Evolutionary conservation across 257 asterid genomes (phyloP).

Genomic region (Primulina tabacum): DNA sequence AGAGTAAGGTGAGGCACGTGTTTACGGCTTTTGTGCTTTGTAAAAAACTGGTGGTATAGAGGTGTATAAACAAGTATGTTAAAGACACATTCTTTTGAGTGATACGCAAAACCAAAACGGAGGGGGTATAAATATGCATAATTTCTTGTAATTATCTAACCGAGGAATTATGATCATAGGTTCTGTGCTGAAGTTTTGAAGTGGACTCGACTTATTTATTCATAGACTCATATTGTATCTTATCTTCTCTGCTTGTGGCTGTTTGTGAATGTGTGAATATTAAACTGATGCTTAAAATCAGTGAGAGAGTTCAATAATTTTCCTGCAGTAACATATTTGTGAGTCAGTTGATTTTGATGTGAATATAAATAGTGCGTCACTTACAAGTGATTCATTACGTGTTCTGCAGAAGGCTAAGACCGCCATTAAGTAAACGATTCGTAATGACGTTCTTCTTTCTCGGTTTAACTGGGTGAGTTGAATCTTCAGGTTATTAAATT

Average conservation of each 20-base stretch:
- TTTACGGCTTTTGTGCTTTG: slow-evolving; percentile 9
- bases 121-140: no score
- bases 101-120: not conserved
- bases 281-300: not conserved
- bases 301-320: not conserved
- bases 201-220: not conserved
- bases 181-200: not conserved
- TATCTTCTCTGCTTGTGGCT: not conserved
- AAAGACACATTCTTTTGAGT: slow-evolving; percentile 8
- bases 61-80: slow-evolving; percentile 8
- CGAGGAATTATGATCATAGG: not conserved
- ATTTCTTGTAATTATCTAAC: no score
- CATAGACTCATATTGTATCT: not conserved
- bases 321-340: not conserved
- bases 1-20: slow-evolving; percentile 4
- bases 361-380: not conserved
- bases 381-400: slow-evolving; percentile 14
- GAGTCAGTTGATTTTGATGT: slow-evolving; percentile 7
- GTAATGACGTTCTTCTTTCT: slow-evolving; percentile 77
- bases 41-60: not conserved
- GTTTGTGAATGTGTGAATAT: not conserved
- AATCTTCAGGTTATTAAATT: slow-evolving; percentile 15
- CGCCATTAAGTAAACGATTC: slow-evolving; percentile 61
- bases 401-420: slow-evolving; percentile 65
- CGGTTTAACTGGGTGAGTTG: slow-evolving; percentile 89